Base-by-base conservation (phyloP, 2,329 filamentous ascomycete genomes). In the Pseudocercospora eumusae region DNA sequence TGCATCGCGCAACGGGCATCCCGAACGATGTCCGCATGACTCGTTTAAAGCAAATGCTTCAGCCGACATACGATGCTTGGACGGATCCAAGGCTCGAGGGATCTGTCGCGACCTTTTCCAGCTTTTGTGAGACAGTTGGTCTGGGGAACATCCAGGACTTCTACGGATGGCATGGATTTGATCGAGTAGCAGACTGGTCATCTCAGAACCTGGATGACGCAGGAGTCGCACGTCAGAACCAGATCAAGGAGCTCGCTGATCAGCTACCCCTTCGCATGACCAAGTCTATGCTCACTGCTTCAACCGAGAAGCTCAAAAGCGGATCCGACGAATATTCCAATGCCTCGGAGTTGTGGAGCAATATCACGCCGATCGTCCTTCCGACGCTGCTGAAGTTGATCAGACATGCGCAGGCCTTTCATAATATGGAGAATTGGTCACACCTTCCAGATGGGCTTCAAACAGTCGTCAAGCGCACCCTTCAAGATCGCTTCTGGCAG, bases 401-500 rank as follows among this genome's bases (percentile, higher is more conserved):
- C 25, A 91, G 84, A 83, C 89, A 96, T 75, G 93, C 93, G 0
- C 93, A 98, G 77, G 91, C 92, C 1, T 93, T 96, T 65, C 92
- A 96, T 73, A 93, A 96, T 70, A 86, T 91, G 1, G 81, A 85
- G 20, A 96, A 92, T 72, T 99, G 95, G 93, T 81, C 83, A 9
- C 85, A 88, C 31, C 78, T 96, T 15, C 88, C 92, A 1, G 75
- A 81, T 10, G 91, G 96, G 45, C 88, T 96, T 81, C 88, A 88
- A 62, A 79, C 83, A 4, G 86, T 96, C 57, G 90, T 98, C 42
- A 85, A 87, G 47, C 86, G 91, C 21, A 92, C 98, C 20, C 80
- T 99, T 21, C 96, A 92, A 13, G 95, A 99, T 76, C 85, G 95
- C 23, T 99, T 99, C 75, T 99, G 95, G 95, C 95, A 99, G 80